These are phyloP conservation scores for Microbotryum violaceum DNA, from an alignment of 1,284 basidiomycete species.

Conservation along the genomic window DNA sequence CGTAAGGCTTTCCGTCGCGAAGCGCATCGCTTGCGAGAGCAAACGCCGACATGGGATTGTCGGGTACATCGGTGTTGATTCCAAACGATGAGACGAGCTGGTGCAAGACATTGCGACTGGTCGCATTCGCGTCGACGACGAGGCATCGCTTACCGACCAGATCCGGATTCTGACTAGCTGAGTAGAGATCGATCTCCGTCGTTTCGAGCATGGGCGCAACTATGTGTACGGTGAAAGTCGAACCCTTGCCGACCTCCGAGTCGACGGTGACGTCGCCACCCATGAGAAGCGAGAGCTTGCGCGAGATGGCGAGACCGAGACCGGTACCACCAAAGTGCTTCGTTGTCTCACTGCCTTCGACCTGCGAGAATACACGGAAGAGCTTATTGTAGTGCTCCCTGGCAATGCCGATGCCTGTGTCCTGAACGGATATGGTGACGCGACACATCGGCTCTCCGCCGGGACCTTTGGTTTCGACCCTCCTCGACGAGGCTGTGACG, in stretches of 20 bases:
- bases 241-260: slow-evolving; percentile 28
- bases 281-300: slow-evolving; percentile 28
- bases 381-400: slow-evolving; percentile 25
- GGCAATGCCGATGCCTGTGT: slow-evolving; percentile 31
- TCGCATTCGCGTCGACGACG: slow-evolving; percentile 24
- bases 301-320: slow-evolving; percentile 29
- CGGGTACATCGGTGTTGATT: not conserved
- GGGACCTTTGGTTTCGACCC: not conserved
- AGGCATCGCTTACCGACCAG: slow-evolving; percentile 24
- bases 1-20: slow-evolving; percentile 1
- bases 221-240: slow-evolving; percentile 29
- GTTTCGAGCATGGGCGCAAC: not conserved
- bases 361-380: slow-evolving; percentile 30
- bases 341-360: slow-evolving; percentile 23
- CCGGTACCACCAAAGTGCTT: slow-evolving; percentile 31
- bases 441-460: not conserved
- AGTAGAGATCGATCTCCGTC: slow-evolving; percentile 16
- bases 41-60: slow-evolving; percentile 7
- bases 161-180: slow-evolving; percentile 15
- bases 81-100: slow-evolving; percentile 27
- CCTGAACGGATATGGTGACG: slow-evolving; percentile 20
- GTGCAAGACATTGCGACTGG: slow-evolving; percentile 11
- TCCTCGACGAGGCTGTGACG: slow-evolving; percentile 14
- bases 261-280: slow-evolving; percentile 29
- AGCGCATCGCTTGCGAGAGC: slow-evolving; percentile 7